These are phyloP conservation scores for Cephaloascus albidus DNA, from an alignment of 805 yeast species.

Conservation along the genomic window DNA sequence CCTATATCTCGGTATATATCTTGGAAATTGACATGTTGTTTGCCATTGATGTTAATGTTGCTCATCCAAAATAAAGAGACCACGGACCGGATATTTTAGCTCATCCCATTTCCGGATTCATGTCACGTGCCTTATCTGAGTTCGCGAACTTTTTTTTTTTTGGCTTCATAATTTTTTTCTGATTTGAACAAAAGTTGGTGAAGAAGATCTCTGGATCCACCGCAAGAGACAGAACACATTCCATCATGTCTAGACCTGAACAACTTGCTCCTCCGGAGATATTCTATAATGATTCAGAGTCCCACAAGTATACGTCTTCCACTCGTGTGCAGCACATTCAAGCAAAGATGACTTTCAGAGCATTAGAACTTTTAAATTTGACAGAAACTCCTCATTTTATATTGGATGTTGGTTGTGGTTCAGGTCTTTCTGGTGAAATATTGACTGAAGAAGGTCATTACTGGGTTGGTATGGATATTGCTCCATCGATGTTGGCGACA, in stretches of 20 bases:
- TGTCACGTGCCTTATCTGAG: too few species aligned
- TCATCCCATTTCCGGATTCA: too few species aligned
- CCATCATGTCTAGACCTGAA: conserved; percentile 86
- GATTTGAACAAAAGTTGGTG: too few species aligned
- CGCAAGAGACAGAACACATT: too few species aligned
- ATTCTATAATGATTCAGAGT: conserved; percentile 86
- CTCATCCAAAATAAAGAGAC: too few species aligned
- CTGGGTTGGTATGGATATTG: conserved; percentile 95
- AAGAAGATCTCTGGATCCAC: too few species aligned
- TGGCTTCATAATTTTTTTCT: too few species aligned
- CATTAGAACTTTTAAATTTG: conserved; percentile 76
- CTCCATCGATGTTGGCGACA: conserved; percentile 92
- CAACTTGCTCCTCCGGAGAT: conserved; percentile 94
- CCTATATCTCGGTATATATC: too few species aligned
- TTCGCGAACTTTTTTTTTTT: too few species aligned
- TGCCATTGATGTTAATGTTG: too few species aligned
- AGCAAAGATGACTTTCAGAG: conserved; percentile 94
- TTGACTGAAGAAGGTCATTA: conserved; percentile 86
- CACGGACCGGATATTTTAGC: too few species aligned
- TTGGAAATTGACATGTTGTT: too few species aligned
- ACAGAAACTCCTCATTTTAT: conserved; percentile 59
- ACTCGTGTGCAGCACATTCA: conserved; percentile 98
- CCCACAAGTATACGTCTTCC: conserved; percentile 81
- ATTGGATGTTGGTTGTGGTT: conserved; percentile 94
- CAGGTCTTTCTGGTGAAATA: conserved; percentile 93